phyloP scores from a whole-genome alignment of 805 yeast species.

The Myxozyma geophila region DNA sequence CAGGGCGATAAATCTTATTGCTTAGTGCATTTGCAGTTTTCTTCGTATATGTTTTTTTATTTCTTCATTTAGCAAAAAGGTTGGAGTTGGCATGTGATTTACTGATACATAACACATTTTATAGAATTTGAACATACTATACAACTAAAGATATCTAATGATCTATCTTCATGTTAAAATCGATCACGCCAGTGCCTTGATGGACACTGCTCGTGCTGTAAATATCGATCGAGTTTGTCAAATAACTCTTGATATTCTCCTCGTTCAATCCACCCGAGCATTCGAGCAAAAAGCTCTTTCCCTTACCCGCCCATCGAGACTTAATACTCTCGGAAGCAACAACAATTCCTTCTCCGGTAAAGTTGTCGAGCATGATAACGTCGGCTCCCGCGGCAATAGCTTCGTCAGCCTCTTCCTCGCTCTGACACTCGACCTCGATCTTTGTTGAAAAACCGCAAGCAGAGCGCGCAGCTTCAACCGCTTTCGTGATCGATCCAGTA shows the following conservation, averaged over 20 bases:
- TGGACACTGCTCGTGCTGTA: slow-evolving; percentile 91
- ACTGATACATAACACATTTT: no score
- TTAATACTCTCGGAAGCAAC: slow-evolving; percentile 68
- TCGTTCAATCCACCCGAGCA: slow-evolving; percentile 90
- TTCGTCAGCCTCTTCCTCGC: slow-evolving; percentile 83
- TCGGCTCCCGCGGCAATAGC: slow-evolving; percentile 96
- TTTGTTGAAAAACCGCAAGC: slow-evolving; percentile 89
- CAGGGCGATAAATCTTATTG: neutral
- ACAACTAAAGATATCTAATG: slow-evolving; percentile 9
- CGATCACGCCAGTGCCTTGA: slow-evolving; percentile 85
- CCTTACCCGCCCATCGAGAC: slow-evolving; percentile 52
- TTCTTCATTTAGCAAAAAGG: neutral
- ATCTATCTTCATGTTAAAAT: slow-evolving; percentile 78
- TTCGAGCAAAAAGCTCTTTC: slow-evolving; percentile 67
- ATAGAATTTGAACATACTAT: no score
- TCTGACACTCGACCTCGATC: slow-evolving; percentile 90
- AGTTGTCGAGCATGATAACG: slow-evolving; percentile 92
- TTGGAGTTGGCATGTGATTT: neutral
- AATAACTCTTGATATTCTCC: slow-evolving; percentile 64
- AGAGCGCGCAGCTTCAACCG: slow-evolving; percentile 73
- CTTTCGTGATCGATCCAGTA: slow-evolving; percentile 86
- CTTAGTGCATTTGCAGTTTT: neutral
- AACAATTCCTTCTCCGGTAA: slow-evolving; percentile 66
- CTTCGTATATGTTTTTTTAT: neutral
- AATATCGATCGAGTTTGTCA: slow-evolving; percentile 81